These are phyloP conservation scores for Cyclotella kingstonii DNA, from an alignment of 108 stramenopile genomes.

Conservation along the genomic window DNA sequence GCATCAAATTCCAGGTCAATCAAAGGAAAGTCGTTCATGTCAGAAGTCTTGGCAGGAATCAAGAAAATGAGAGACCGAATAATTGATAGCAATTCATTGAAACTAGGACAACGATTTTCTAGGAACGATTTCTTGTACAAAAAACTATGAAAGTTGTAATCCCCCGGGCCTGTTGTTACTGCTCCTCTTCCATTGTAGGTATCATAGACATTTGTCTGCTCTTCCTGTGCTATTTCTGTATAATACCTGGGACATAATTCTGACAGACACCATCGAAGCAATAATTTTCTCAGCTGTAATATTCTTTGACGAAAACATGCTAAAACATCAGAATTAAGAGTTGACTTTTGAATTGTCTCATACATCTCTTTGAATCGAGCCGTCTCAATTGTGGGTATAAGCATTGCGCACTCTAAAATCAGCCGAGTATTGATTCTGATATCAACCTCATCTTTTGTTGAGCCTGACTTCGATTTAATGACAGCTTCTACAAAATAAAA, in stretches of 20 bases:
- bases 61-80: slow-evolving; percentile 62
- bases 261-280: slow-evolving; percentile 51
- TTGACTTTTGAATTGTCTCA: too few relatives aligned
- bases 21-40: slow-evolving; percentile 45
- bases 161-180: slow-evolving; percentile 47
- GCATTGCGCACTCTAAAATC: slow-evolving; percentile 58
- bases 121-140: slow-evolving; percentile 33
- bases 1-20: neutral
- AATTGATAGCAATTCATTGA: slow-evolving; percentile 28
- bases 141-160: slow-evolving; percentile 48
- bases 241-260: slow-evolving; percentile 25
- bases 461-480: slow-evolving; percentile 27
- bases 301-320: slow-evolving; percentile 6
- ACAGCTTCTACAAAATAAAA: slow-evolving; percentile 47
- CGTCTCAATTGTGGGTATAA: too few relatives aligned
- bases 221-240: slow-evolving; percentile 13
- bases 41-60: slow-evolving; percentile 39
- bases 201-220: slow-evolving; percentile 1
- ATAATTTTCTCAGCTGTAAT: slow-evolving; percentile 13
- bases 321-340: too few relatives aligned
- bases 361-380: too few relatives aligned
- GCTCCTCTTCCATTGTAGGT: slow-evolving; percentile 13
- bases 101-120: slow-evolving; percentile 10
- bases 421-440: slow-evolving; percentile 49
- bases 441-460: slow-evolving; percentile 21